A percentile compares a stretch with the other conserved stretches of the same genome.
These are phyloP conservation scores for Nowakowskiella sp. DNA, from an alignment of 192 early-diverging fungal genomes.

Conservation along the genomic window DNA sequence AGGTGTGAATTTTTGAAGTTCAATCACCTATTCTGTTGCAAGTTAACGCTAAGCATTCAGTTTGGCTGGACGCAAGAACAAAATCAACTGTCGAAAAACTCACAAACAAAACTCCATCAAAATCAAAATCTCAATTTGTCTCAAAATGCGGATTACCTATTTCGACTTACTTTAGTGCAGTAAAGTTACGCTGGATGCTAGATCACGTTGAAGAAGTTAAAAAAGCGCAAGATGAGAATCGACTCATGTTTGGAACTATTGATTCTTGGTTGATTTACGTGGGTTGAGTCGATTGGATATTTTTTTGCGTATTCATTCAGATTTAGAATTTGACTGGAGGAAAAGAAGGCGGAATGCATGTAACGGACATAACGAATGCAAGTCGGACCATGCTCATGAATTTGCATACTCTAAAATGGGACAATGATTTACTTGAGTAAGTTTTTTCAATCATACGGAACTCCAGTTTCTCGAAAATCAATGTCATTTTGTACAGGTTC, in stretches of 20 bases:
- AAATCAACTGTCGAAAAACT: constrained; percentile 60
- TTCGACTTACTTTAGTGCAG: constrained; percentile 85
- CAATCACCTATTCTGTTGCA: background rate
- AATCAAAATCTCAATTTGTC: constrained; percentile 14
- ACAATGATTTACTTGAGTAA: constrained; percentile 45
- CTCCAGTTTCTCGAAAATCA: background rate
- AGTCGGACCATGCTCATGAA: constrained; percentile 94
- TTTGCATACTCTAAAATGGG: constrained; percentile 73
- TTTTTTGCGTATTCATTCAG: background rate
- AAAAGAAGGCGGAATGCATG: constrained; percentile 56
- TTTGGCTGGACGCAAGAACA: constrained; percentile 88
- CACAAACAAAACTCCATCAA: constrained; percentile 43
- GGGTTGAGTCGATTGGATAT: too few relatives aligned
- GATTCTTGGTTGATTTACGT: constrained; percentile 93
- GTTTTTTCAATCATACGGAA: constrained; percentile 9
- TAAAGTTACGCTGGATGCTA: constrained; percentile 89
- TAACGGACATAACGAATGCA: constrained; percentile 91
- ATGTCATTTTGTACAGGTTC: constrained; percentile 46
- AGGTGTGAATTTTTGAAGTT: constrained; percentile 12
- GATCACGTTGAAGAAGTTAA: constrained; percentile 69
- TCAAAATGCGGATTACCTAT: constrained; percentile 74
- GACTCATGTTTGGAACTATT: constrained; percentile 78
- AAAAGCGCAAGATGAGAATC: constrained; percentile 62
- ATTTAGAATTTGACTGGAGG: constrained; percentile 78
- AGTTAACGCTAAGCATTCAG: constrained; percentile 20